A percentile compares a stretch with the other conserved stretches of the same genome.
Evolutionary conservation across 2,329 filamentous ascomycete species (phyloP).

Genomic region (Pseudocercospora crystallina): DNA sequence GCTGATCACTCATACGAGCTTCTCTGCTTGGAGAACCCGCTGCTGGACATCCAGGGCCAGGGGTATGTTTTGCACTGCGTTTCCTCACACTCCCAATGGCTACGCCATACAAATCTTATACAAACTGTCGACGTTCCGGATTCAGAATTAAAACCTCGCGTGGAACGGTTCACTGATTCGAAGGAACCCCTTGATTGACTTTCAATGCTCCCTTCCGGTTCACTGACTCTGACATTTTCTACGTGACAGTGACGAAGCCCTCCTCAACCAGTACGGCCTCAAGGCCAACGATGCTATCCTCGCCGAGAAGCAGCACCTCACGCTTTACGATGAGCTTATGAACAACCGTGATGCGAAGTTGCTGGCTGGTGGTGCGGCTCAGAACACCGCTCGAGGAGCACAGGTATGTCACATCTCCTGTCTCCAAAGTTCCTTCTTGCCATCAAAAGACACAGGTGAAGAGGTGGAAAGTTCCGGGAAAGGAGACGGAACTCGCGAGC

Average conservation of each 20-base stretch:
- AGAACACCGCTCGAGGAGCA: conserved; percentile 95
- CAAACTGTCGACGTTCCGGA: too few species aligned
- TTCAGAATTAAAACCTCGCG: too few species aligned
- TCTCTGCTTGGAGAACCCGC: conserved; percentile 93
- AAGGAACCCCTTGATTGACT: too few species aligned
- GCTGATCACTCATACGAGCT: conserved; percentile 69
- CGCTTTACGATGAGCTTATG: conserved; percentile 89
- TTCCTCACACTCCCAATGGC: too few species aligned
- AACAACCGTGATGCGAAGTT: conserved; percentile 90
- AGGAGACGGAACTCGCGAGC: too few species aligned
- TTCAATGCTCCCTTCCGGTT: too few species aligned
- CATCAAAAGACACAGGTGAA: too few species aligned
- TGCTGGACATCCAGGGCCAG: conserved; percentile 91
- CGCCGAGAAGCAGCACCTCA: conserved; percentile 85
- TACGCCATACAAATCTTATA: background rate
- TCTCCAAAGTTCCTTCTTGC: too few species aligned
- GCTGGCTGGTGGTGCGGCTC: conserved; percentile 92
- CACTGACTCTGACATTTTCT: too few species aligned
- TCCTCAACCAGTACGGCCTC: conserved; percentile 88
- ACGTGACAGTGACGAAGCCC: conserved; percentile 66
- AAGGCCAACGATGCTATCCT: conserved; percentile 98
- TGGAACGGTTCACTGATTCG: too few species aligned
- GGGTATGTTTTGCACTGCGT: conserved; percentile 49
- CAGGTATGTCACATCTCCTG: conserved; percentile 51
- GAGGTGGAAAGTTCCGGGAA: too few species aligned